These are phyloP conservation scores for Vigna nakashimae DNA, from an alignment of 306 rosid genomes.

Conservation along the genomic window DNA sequence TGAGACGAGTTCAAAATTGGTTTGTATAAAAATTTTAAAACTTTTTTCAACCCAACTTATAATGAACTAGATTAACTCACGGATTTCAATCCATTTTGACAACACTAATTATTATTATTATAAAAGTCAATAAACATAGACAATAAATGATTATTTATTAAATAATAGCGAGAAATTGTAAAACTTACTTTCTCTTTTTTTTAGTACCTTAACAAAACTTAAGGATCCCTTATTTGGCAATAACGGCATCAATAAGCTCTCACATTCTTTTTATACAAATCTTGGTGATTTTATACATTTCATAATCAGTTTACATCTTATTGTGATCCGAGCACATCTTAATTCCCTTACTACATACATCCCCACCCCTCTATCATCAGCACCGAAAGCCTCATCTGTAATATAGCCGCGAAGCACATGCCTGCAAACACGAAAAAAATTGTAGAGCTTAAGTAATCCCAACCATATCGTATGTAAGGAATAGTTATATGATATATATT, in stretches of 20 bases:
- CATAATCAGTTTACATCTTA: conserved; percentile 19
- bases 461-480: conserved; percentile 3
- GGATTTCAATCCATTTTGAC: too few relatives aligned
- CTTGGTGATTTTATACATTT: conserved; percentile 3
- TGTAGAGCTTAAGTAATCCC: background rate
- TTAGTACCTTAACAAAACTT: background rate
- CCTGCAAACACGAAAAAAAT: conserved; percentile 33
- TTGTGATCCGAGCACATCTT: conserved; percentile 1
- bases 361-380: background rate
- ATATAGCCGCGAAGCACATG: background rate
- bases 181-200: too few relatives aligned
- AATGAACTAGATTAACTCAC: too few relatives aligned
- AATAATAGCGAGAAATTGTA: too few relatives aligned
- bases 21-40: too few relatives aligned
- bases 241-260: background rate
- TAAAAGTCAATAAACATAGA: too few relatives aligned
- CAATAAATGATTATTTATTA: too few relatives aligned
- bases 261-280: conserved; percentile 28
- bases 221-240: background rate
- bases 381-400: background rate
- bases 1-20: too few relatives aligned
- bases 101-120: too few relatives aligned
- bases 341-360: background rate
- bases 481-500: background rate
- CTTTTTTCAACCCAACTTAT: too few relatives aligned